Percentiles rank a stretch among this genome's conserved stretches.
Evolutionary conservation across 1,284 basidiomycete species (phyloP).

Genomic region (Trametes pubescens): DNA sequence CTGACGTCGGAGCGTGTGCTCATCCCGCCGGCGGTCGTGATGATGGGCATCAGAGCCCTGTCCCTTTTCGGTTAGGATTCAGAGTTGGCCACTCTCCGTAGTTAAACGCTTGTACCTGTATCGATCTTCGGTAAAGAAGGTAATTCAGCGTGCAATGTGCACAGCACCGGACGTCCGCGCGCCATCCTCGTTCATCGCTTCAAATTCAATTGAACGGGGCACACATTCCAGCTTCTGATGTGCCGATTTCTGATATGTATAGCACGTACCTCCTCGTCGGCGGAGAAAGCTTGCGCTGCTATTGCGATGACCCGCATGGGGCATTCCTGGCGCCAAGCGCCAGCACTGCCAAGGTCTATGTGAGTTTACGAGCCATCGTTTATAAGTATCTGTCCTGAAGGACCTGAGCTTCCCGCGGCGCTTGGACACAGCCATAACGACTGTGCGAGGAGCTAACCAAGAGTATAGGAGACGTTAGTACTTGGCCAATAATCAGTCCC

Average conservation of each 20-base stretch:
- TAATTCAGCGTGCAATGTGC: neutral
- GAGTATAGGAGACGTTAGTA: too few species aligned
- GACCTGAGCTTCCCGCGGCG: too few species aligned
- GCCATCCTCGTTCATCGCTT: neutral
- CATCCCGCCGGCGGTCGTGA: neutral
- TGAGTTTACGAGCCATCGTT: too few species aligned
- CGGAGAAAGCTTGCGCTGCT: neutral
- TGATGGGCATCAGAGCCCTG: conserved; percentile 14
- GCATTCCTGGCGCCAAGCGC: too few species aligned
- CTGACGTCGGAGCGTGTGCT: conserved; percentile 9
- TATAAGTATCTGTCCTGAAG: too few species aligned
- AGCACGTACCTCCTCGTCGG: neutral
- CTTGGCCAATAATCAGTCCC: too few species aligned
- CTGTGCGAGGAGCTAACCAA: too few species aligned
- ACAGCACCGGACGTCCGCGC: neutral
- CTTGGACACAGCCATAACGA: too few species aligned
- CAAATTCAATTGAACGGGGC: neutral
- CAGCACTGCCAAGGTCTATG: too few species aligned
- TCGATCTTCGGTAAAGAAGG: conserved; percentile 8
- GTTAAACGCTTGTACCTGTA: conserved; percentile 8
- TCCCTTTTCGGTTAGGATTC: conserved; percentile 13
- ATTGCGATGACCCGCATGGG: too few species aligned
- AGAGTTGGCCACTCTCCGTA: conserved; percentile 3
- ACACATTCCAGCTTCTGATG: neutral
- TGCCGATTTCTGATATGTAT: neutral